Evolutionary conservation across 163 green algal species (phyloP).

Genomic region (Chlamydomonas reinhardtii): DNA sequence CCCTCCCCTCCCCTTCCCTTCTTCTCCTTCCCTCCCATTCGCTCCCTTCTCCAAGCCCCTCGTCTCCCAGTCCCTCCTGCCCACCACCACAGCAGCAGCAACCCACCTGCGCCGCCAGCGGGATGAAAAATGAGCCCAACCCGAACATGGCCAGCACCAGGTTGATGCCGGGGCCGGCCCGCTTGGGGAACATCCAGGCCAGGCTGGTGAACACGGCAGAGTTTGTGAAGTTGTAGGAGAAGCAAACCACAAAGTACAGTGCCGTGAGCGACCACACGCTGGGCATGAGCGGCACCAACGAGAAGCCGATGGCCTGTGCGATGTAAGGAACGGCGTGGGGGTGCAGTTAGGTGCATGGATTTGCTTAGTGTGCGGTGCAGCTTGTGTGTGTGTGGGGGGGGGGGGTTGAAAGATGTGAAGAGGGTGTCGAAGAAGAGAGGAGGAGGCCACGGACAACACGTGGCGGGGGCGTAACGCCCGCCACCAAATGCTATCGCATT

Average conservation of each 20-base stretch:
- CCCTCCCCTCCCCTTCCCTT: too few relatives aligned
- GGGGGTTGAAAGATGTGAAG: too few relatives aligned
- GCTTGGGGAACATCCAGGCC: constrained; percentile 65
- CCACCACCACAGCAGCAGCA: too few relatives aligned
- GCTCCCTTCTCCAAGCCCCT: too few relatives aligned
- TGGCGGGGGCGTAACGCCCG: too few relatives aligned
- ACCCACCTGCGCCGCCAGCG: constrained; percentile 53
- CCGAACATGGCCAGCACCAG: constrained; percentile 68
- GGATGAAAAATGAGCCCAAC: constrained; percentile 63
- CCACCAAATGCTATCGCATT: too few relatives aligned
- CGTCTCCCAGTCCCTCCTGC: too few relatives aligned
- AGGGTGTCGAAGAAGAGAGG: too few relatives aligned
- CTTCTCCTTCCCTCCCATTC: too few relatives aligned
- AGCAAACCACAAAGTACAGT: constrained; percentile 62
- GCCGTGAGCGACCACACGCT: constrained; percentile 55
- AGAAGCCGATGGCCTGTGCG: constrained; percentile 60
- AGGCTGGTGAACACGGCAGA: constrained; percentile 59
- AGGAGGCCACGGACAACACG: too few relatives aligned
- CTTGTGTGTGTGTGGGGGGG: too few relatives aligned
- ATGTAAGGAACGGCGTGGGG: neutral
- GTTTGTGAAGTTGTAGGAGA: constrained; percentile 71
- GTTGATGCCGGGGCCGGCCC: constrained; percentile 50
- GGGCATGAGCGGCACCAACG: constrained; percentile 60
- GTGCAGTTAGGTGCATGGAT: neutral
- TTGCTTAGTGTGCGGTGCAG: neutral